Conservation (phyloP, 768 basidiomycete species). For the Lactarius evosmus region DNA sequence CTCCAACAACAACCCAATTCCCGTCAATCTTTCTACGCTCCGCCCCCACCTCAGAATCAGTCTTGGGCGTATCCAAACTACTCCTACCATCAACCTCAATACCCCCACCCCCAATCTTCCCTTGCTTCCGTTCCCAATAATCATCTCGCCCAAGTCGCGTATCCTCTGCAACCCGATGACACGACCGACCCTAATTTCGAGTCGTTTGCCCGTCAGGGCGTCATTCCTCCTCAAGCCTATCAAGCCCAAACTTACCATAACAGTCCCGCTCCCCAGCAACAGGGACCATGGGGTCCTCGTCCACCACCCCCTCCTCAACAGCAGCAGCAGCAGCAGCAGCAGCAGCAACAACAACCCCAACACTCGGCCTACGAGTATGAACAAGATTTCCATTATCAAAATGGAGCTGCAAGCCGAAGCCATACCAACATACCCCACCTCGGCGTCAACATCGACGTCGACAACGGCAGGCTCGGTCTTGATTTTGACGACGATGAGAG, state of each 20-base stretch:
- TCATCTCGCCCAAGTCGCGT: constrained; percentile 46
- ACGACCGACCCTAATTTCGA: constrained; percentile 48
- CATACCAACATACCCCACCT: constrained; percentile 39
- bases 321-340: constrained; percentile 31
- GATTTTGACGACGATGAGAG: constrained; percentile 46
- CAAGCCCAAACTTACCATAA: constrained; percentile 68
- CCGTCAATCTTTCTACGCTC: constrained; percentile 42
- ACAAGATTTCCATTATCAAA: constrained; percentile 26
- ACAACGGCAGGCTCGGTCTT: constrained; percentile 56
- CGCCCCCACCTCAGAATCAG: constrained; percentile 31
- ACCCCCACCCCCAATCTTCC: constrained; percentile 38
- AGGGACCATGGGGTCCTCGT: constrained; percentile 27
- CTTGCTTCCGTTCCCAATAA: constrained; percentile 48
- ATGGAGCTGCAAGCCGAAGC: constrained; percentile 32
- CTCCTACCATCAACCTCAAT: constrained; percentile 36
- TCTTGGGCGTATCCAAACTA: constrained; percentile 30
- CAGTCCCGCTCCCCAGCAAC: constrained; percentile 37
- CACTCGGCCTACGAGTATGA: constrained; percentile 29
- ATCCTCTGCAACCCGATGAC: constrained; percentile 48
- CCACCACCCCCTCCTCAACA: constrained; percentile 37
- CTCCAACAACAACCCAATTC: constrained; percentile 32
- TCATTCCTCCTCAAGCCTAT: constrained; percentile 78
- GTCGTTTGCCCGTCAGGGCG: constrained; percentile 45
- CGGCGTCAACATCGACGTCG: constrained; percentile 47
- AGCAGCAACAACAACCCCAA: constrained; percentile 24